A percentile compares a stretch with the other conserved stretches of the same genome.
Evolutionary conservation across 805 yeast genomes (phyloP).

Genomic region (Kazachstania kunashirensis): DNA sequence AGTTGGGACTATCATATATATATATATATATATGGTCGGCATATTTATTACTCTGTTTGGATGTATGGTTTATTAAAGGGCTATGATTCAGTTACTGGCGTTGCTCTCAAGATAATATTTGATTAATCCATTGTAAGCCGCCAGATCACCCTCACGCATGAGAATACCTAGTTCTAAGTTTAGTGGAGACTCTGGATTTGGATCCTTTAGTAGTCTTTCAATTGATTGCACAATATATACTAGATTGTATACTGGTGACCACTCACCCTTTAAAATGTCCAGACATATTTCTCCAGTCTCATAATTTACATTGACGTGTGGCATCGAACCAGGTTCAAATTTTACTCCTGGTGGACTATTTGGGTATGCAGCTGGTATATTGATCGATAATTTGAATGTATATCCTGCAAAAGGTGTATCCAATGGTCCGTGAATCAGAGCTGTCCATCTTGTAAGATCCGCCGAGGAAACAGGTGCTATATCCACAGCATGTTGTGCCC

Average conservation of each 20-base stretch:
- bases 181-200: slow-evolving; percentile 64
- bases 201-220: slow-evolving; percentile 46
- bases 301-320: slow-evolving; percentile 42
- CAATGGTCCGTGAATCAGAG: slow-evolving; percentile 41
- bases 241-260: slow-evolving; percentile 73
- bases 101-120: slow-evolving; percentile 27
- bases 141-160: slow-evolving; percentile 37
- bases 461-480: slow-evolving; percentile 38
- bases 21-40: too few species aligned
- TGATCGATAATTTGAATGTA: slow-evolving; percentile 41
- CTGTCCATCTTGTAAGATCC: slow-evolving; percentile 43
- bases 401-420: slow-evolving; percentile 46
- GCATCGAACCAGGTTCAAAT: slow-evolving; percentile 35
- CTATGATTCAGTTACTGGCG: too few species aligned
- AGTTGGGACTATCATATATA: too few species aligned
- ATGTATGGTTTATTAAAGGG: too few species aligned
- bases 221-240: slow-evolving; percentile 48
- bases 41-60: too few species aligned
- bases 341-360: slow-evolving; percentile 45
- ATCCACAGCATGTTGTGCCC: slow-evolving; percentile 22
- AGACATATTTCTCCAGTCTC: slow-evolving; percentile 62
- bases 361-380: slow-evolving; percentile 44
- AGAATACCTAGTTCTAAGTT: slow-evolving; percentile 62
- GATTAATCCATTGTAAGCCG: slow-evolving; percentile 36
- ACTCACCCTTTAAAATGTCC: slow-evolving; percentile 45